phyloP scores from a whole-genome alignment of 2,329 filamentous ascomycete species.

The Biscogniauxia marginata region DNA sequence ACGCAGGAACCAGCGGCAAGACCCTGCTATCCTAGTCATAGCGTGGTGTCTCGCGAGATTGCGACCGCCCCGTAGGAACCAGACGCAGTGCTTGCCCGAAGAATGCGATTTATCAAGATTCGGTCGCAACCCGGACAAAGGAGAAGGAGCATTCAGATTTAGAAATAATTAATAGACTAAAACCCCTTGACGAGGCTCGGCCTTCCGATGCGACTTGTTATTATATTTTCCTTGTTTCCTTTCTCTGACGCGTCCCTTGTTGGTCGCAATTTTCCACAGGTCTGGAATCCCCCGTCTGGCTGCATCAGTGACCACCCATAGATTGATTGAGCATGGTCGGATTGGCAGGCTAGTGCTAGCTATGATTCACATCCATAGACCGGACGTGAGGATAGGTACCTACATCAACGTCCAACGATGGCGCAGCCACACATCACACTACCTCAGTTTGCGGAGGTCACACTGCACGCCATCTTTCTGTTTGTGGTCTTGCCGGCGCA shows the following conservation, averaged over 20 bases:
- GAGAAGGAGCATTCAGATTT: no score
- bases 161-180: background rate
- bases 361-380: no score
- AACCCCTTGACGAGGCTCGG: background rate
- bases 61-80: slow-evolving; percentile 10
- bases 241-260: background rate
- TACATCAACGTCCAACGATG: background rate
- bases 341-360: no score
- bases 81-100: background rate
- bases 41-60: slow-evolving; percentile 18
- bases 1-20: slow-evolving; percentile 15
- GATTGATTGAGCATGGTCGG: no score
- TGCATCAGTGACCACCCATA: no score
- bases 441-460: background rate
- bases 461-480: no score
- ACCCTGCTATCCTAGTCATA: slow-evolving; percentile 7
- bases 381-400: no score
- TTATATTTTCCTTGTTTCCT: background rate
- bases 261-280: background rate
- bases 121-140: slow-evolving; percentile 8
- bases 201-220: background rate
- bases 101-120: slow-evolving; percentile 10
- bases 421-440: background rate
- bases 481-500: no score
- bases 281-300: background rate